Percentiles rank a stretch among this genome's conserved stretches.
These are phyloP conservation scores for Rhypophila decipiens DNA, from an alignment of 495 filamentous ascomycete genomes.

Conservation along the genomic window DNA sequence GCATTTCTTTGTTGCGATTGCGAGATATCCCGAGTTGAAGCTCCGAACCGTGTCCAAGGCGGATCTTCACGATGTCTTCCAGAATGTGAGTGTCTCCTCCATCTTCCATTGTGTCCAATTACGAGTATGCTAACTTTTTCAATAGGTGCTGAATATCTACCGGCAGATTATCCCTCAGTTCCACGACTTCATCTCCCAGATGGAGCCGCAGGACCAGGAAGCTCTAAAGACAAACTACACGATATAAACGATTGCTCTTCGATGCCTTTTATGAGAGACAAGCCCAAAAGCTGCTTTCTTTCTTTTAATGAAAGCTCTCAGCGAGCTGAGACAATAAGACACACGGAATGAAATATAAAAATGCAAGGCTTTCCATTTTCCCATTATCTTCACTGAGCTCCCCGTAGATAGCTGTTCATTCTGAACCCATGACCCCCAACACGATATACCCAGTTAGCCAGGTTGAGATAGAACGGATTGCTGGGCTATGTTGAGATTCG, in stretches of 20 bases:
- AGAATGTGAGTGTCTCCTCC: slow-evolving; percentile 29
- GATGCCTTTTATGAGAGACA: neutral
- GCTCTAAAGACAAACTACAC: slow-evolving; percentile 36
- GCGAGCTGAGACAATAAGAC: neutral
- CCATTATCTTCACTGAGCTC: neutral
- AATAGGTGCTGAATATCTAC: slow-evolving; percentile 73
- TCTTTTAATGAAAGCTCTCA: neutral
- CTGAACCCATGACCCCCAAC: no score
- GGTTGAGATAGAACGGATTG: no score
- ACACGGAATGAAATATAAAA: neutral
- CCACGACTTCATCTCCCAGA: slow-evolving; percentile 64
- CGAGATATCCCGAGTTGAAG: slow-evolving; percentile 58
- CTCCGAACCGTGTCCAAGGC: slow-evolving; percentile 38
- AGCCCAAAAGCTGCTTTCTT: neutral
- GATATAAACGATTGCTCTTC: slow-evolving; percentile 8
- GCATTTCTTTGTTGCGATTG: slow-evolving; percentile 80
- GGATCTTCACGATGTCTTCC: slow-evolving; percentile 41
- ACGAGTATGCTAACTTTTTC: neutral
- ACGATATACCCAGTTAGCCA: no score
- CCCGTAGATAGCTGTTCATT: slow-evolving; percentile 2
- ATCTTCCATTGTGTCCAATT: neutral
- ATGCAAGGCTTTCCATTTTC: neutral
- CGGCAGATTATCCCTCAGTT: slow-evolving; percentile 81
- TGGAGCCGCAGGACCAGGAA: slow-evolving; percentile 57
- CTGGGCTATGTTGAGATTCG: no score